A percentile compares a stretch with the other conserved stretches of the same genome.
These are phyloP conservation scores for Leucocoprinus birnbaumii DNA, from an alignment of 768 basidiomycete genomes.

Conservation along the genomic window DNA sequence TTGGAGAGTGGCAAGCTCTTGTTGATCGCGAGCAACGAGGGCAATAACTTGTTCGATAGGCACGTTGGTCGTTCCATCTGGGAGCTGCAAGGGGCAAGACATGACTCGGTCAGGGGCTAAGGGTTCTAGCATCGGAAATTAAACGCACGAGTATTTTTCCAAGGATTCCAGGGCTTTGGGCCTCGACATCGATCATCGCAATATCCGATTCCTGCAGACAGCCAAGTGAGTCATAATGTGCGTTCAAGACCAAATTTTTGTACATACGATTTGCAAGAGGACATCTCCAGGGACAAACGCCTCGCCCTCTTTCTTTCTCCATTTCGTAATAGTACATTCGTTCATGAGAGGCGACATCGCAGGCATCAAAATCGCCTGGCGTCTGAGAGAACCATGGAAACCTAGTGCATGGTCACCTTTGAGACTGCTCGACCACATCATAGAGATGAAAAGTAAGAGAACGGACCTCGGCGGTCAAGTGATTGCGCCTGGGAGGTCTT, in stretches of 20 bases:
- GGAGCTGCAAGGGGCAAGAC: conserved; percentile 20
- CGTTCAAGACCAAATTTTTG: not conserved
- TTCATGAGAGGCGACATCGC: conserved; percentile 98
- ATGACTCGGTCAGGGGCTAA: conserved; percentile 32
- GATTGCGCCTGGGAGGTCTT: not conserved
- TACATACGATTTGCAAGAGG: conserved; percentile 81
- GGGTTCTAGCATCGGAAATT: conserved; percentile 29
- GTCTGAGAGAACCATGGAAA: conserved; percentile 15
- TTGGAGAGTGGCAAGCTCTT: conserved; percentile 26
- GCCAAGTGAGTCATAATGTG: not conserved
- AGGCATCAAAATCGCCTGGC: conserved; percentile 57
- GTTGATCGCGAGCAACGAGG: conserved; percentile 68
- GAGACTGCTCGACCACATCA: not conserved
- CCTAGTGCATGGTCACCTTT: conserved; percentile 3
- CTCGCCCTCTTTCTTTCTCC: conserved; percentile 90
- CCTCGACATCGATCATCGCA: conserved; percentile 97
- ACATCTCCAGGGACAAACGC: conserved; percentile 80
- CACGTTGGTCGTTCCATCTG: conserved; percentile 81
- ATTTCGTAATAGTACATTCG: conserved; percentile 85
- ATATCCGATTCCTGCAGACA: conserved; percentile 81
- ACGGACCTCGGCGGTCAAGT: conserved; percentile 8
- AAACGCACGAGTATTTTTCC: conserved; percentile 85
- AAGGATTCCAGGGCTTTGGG: conserved; percentile 93
- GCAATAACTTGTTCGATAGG: conserved; percentile 89
- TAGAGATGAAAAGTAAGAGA: not conserved